Conservation (phyloP, 2,329 filamentous ascomycete species). For the Rhinocladiella similis region DNA sequence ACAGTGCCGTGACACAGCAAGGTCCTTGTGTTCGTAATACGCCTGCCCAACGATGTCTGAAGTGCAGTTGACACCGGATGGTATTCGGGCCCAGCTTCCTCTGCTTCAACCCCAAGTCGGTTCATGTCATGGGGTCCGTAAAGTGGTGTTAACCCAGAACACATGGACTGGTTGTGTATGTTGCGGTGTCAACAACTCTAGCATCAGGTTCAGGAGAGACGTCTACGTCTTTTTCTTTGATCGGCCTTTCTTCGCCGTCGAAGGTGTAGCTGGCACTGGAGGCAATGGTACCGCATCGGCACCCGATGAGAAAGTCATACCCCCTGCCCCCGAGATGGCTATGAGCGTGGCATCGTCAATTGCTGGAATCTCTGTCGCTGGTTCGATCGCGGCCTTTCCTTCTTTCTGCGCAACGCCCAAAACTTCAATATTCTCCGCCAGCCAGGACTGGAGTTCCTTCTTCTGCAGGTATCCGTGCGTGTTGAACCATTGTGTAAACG, state of each 20-base stretch:
- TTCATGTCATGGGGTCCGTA: too few relatives aligned
- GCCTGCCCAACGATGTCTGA: too few relatives aligned
- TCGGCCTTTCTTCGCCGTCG: conserved; percentile 17
- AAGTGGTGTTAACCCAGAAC: too few relatives aligned
- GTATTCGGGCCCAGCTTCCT: too few relatives aligned
- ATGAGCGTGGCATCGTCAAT: conserved; percentile 1
- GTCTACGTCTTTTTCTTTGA: conserved; percentile 18
- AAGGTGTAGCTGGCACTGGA: neutral
- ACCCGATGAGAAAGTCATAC: conserved; percentile 8
- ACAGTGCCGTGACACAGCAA: too few relatives aligned
- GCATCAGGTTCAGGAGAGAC: too few relatives aligned
- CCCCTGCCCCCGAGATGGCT: neutral
- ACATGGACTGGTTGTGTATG: too few relatives aligned
- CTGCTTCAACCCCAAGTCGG: too few relatives aligned
- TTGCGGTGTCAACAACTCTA: too few relatives aligned
- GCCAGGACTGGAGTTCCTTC: conserved; percentile 63
- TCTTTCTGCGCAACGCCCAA: conserved; percentile 49
- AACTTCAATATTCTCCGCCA: conserved; percentile 58
- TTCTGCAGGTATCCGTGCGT: conserved; percentile 59
- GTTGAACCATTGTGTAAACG: conserved; percentile 63
- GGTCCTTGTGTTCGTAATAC: too few relatives aligned
- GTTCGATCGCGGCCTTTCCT: conserved; percentile 3
- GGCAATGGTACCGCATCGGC: neutral
- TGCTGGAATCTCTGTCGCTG: neutral
- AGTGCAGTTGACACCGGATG: too few relatives aligned